A percentile compares a stretch with the other conserved stretches of the same genome.
Evolutionary conservation across 148 eudicot species (phyloP).

Genomic region (Heliosperma pusillum): DNA sequence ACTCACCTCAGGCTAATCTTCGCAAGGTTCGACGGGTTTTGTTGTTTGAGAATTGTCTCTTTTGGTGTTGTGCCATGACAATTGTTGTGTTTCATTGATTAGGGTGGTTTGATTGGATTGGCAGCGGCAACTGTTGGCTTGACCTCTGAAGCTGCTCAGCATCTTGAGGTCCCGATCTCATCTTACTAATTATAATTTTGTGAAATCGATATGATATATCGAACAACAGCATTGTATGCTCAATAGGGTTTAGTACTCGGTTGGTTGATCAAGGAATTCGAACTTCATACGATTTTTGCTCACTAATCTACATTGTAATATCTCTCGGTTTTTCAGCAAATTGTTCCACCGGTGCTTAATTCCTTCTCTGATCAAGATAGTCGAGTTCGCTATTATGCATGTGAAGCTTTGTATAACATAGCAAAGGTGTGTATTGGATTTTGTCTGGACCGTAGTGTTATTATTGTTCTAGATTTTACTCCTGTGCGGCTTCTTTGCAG

Average conservation of each 20-base stretch:
- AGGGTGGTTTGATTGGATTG: conserved; percentile 99
- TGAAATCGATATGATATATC: no score
- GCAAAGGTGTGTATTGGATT: conserved; percentile 68
- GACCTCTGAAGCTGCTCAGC: conserved; percentile 85
- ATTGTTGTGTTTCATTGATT: conserved; percentile 14
- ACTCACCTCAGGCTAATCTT: conserved; percentile 87
- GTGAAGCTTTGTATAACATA: conserved; percentile 95
- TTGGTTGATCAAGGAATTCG: not conserved
- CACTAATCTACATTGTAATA: not conserved
- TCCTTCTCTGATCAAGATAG: conserved; percentile 91
- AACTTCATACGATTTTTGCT: no score
- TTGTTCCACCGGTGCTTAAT: conserved; percentile 87
- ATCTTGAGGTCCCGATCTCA: conserved; percentile 66
- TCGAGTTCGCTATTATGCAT: conserved; percentile 98
- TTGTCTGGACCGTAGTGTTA: conserved; percentile 2
- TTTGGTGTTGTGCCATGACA: not conserved
- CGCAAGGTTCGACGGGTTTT: conserved; percentile 47
- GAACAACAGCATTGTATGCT: not conserved
- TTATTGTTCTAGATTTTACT: conserved; percentile 17
- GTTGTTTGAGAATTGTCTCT: not conserved
- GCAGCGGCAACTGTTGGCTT: conserved; percentile 97
- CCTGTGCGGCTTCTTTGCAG: conserved; percentile 47
- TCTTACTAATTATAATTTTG: not conserved
- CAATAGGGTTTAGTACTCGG: not conserved
- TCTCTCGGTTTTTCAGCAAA: conserved; percentile 55